A percentile compares a stretch with the other conserved stretches of the same genome.
phyloP scores from a whole-genome alignment of 2,329 filamentous ascomycete species.

The Hyphodiscus sp. region DNA sequence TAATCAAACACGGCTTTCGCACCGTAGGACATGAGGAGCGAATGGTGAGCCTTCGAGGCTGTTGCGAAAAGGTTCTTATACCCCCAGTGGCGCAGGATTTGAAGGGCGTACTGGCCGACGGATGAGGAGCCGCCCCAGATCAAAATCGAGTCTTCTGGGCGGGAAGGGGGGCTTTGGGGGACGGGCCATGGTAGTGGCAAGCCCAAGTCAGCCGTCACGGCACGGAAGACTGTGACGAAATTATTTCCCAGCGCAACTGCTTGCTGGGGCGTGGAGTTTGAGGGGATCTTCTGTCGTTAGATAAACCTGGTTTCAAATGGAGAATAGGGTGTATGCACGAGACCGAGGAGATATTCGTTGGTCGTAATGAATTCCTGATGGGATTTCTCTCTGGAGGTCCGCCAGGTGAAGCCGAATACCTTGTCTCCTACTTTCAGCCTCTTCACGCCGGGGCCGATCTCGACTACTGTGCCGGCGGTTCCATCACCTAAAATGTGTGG shows the following conservation, averaged over 20 bases:
- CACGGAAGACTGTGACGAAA: constrained; percentile 53
- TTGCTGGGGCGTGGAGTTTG: constrained; percentile 35
- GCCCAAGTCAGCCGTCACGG: constrained; percentile 42
- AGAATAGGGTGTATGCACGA: no score
- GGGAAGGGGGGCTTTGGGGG: constrained; percentile 5
- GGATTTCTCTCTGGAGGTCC: constrained; percentile 40
- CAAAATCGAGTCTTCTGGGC: constrained; percentile 30
- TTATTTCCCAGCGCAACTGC: constrained; percentile 49
- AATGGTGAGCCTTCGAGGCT: constrained; percentile 24
- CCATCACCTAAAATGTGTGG: constrained; percentile 47
- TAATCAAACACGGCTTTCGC: constrained; percentile 28
- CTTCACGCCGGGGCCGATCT: constrained; percentile 39
- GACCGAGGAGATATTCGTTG: constrained; percentile 42
- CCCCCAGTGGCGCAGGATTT: constrained; percentile 45
- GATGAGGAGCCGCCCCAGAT: constrained; percentile 32
- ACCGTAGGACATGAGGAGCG: constrained; percentile 21
- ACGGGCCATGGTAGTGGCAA: constrained; percentile 50
- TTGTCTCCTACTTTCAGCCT: constrained; percentile 45
- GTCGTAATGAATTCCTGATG: constrained; percentile 50
- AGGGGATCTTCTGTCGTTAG: no score
- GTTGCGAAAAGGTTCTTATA: constrained; percentile 39
- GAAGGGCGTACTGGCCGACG: constrained; percentile 28
- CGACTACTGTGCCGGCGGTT: constrained; percentile 45
- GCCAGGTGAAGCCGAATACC: constrained; percentile 46
- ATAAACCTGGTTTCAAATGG: no score